Percentiles rank a stretch among this genome's conserved stretches.
Evolutionary conservation across 2,329 filamentous ascomycete genomes (phyloP).

Genomic region (Rhinocladiella mackenziei): DNA sequence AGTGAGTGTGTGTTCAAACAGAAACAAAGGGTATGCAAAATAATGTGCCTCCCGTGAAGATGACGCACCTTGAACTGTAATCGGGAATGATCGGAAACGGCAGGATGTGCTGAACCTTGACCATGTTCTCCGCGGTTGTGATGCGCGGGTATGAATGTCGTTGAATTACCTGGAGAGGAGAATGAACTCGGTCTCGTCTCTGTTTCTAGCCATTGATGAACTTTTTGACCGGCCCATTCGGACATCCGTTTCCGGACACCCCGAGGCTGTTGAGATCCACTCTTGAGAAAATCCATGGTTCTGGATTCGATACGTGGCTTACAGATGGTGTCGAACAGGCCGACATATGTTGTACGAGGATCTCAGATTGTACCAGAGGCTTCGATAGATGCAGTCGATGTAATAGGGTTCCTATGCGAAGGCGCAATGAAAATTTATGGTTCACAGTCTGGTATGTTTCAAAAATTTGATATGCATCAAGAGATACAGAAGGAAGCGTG

Average conservation of each 20-base stretch:
- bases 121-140: neutral
- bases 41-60: too few relatives aligned
- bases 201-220: constrained; percentile 10
- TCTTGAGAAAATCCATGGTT: constrained; percentile 9
- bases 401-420: too few relatives aligned
- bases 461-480: too few relatives aligned
- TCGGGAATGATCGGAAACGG: constrained; percentile 4
- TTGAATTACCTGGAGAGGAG: constrained; percentile 4
- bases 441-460: too few relatives aligned
- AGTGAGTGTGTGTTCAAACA: too few relatives aligned
- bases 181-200: neutral
- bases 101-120: neutral
- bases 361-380: constrained; percentile 9
- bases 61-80: constrained; percentile 19
- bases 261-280: constrained; percentile 10
- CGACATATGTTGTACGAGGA: constrained; percentile 6
- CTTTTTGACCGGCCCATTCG: constrained; percentile 11
- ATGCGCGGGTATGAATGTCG: constrained; percentile 1
- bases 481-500: too few relatives aligned
- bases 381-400: too few relatives aligned
- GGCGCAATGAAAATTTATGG: too few relatives aligned
- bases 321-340: neutral
- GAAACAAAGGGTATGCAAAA: too few relatives aligned
- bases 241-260: constrained; percentile 10
- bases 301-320: constrained; percentile 1